Conservation (phyloP, 1,139 yeast genomes). For the Hanseniaspora gamundiae region DNA sequence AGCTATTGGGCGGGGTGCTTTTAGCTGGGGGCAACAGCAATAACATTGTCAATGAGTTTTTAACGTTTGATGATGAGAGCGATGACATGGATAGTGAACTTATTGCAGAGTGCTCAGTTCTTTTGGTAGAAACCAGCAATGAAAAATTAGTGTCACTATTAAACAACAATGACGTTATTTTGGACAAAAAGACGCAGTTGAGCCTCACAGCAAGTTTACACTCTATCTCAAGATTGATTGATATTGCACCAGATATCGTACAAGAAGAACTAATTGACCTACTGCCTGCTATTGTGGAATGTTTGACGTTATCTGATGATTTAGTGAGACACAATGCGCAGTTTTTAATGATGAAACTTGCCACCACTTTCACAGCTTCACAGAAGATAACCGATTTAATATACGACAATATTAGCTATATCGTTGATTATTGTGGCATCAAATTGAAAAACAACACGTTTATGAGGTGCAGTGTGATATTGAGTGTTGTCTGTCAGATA, state of each 20-base stretch:
- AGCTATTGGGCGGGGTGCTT: neutral
- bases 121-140: neutral
- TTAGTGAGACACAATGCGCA: slow-evolving; percentile 36
- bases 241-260: slow-evolving; percentile 31
- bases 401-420: slow-evolving; percentile 61
- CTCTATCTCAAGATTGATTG: slow-evolving; percentile 31
- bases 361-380: slow-evolving; percentile 38
- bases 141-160: neutral
- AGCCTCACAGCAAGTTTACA: slow-evolving; percentile 19
- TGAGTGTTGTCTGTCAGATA: slow-evolving; percentile 52
- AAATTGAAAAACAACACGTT: slow-evolving; percentile 59
- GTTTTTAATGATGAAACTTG: slow-evolving; percentile 32
- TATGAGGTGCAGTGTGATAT: slow-evolving; percentile 60
- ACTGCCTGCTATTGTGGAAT: slow-evolving; percentile 43
- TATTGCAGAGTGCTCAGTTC: neutral
- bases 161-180: neutral
- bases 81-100: neutral
- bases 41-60: neutral
- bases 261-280: slow-evolving; percentile 39
- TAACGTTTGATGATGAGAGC: neutral
- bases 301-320: slow-evolving; percentile 37
- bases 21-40: no score
- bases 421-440: slow-evolving; percentile 63
- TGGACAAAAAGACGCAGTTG: slow-evolving; percentile 1
- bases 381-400: slow-evolving; percentile 47